phyloP scores from a whole-genome alignment of 2,329 filamentous ascomycete genomes.

The Nothophoma quercina region DNA sequence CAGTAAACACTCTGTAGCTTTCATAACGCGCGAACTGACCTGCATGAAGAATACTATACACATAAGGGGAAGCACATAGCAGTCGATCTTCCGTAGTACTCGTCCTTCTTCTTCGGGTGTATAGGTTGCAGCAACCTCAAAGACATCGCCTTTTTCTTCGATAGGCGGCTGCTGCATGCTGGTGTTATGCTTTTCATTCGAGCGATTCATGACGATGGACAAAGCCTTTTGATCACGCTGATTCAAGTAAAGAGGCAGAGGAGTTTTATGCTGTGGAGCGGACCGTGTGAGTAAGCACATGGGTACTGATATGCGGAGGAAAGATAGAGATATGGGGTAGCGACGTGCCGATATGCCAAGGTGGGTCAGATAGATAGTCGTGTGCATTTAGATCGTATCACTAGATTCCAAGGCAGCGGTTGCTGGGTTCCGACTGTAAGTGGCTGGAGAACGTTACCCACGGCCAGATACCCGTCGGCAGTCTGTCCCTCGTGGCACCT shows the following conservation, averaged over 20 bases:
- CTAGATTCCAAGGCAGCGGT: not conserved
- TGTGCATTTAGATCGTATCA: not conserved
- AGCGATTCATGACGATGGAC: not conserved
- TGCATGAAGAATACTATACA: conserved; percentile 40
- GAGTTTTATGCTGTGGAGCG: not conserved
- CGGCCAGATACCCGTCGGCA: conserved; percentile 8
- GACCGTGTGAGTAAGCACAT: not conserved
- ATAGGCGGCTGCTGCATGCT: not conserved
- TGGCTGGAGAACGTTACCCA: not conserved
- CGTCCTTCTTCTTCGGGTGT: conserved; percentile 23
- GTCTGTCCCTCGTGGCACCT: not conserved
- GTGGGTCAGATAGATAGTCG: no score
- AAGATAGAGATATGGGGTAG: not conserved
- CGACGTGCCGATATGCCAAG: not conserved
- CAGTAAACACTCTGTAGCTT: not conserved
- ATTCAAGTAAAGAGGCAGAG: not conserved
- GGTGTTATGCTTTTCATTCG: not conserved
- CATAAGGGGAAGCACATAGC: conserved; percentile 21
- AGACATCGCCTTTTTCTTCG: conserved; percentile 9
- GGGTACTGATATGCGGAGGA: conserved; percentile 2
- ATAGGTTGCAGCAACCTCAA: not conserved
- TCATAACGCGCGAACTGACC: no score
- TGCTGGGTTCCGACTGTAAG: not conserved
- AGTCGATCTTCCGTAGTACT: conserved; percentile 25
- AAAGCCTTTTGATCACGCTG: not conserved